phyloP scores from a whole-genome alignment of 306 rosid species.

The Cicer bijugum region DNA sequence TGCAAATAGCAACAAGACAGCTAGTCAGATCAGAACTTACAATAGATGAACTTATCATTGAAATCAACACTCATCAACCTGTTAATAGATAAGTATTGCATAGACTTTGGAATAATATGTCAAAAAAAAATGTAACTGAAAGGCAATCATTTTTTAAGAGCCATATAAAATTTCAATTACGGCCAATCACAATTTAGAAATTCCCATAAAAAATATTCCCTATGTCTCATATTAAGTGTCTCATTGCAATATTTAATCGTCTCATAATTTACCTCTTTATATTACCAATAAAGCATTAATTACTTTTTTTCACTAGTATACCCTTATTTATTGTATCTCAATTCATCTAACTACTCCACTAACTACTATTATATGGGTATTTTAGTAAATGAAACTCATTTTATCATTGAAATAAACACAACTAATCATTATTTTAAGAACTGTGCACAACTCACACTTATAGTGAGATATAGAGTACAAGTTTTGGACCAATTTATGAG shows the following conservation, averaged over 20 bases:
- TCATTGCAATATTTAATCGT: too few species aligned
- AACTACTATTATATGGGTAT: too few species aligned
- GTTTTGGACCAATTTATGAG: constrained; percentile 29
- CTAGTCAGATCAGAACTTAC: constrained; percentile 37
- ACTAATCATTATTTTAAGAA: too few species aligned
- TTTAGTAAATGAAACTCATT: too few species aligned
- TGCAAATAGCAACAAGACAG: constrained; percentile 46
- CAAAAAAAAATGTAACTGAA: neutral
- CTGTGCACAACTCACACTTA: too few species aligned
- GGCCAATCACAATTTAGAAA: constrained; percentile 4
- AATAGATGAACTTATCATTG: constrained; percentile 19
- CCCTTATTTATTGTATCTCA: too few species aligned
- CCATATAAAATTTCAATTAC: neutral
- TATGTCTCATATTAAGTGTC: too few species aligned
- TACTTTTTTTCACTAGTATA: too few species aligned
- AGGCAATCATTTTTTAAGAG: neutral
- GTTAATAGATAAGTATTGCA: constrained; percentile 18
- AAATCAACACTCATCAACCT: constrained; percentile 22
- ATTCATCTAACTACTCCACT: too few species aligned
- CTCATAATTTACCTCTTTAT: too few species aligned
- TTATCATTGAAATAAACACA: too few species aligned
- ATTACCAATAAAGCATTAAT: too few species aligned
- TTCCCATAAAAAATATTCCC: neutral
- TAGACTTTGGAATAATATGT: constrained; percentile 17
- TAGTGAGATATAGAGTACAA: neutral